Conservation (phyloP, 148 eudicot species). For the Chenopodium berlandieri region DNA sequence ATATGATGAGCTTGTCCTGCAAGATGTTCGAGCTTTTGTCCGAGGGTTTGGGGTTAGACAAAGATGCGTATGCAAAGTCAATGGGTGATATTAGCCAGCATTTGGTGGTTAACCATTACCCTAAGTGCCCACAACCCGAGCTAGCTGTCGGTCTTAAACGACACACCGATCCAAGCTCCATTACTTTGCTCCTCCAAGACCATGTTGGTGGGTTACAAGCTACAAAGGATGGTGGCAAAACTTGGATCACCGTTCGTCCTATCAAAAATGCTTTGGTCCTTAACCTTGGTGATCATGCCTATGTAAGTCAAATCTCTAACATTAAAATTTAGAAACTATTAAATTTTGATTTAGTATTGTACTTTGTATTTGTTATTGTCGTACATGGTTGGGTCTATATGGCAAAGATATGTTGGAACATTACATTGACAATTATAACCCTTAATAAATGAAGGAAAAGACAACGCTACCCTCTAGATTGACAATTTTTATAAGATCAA, state of each 20-base stretch:
- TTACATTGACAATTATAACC: too few relatives aligned
- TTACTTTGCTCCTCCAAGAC: constrained; percentile 63
- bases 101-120: constrained; percentile 65
- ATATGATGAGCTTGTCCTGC: constrained; percentile 44
- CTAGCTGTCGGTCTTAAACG: constrained; percentile 70
- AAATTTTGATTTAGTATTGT: too few relatives aligned
- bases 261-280: constrained; percentile 64
- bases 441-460: too few relatives aligned
- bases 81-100: constrained; percentile 60
- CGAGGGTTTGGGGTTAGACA: constrained; percentile 61
- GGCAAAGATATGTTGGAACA: too few relatives aligned
- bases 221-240: constrained; percentile 65
- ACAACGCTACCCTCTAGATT: too few relatives aligned
- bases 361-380: too few relatives aligned
- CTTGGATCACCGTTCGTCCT: constrained; percentile 78
- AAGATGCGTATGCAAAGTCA: constrained; percentile 52
- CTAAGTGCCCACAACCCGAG: constrained; percentile 73
- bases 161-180: constrained; percentile 72
- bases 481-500: too few relatives aligned
- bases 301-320: constrained; percentile 31
- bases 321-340: too few relatives aligned
- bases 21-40: constrained; percentile 57
- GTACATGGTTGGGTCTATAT: too few relatives aligned
- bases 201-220: constrained; percentile 79
- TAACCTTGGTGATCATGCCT: constrained; percentile 66